Percentiles rank a stretch among this genome's conserved stretches.
These are phyloP conservation scores for Colletotrichum paranaense DNA, from an alignment of 2,329 filamentous ascomycete species.

Conservation along the genomic window DNA sequence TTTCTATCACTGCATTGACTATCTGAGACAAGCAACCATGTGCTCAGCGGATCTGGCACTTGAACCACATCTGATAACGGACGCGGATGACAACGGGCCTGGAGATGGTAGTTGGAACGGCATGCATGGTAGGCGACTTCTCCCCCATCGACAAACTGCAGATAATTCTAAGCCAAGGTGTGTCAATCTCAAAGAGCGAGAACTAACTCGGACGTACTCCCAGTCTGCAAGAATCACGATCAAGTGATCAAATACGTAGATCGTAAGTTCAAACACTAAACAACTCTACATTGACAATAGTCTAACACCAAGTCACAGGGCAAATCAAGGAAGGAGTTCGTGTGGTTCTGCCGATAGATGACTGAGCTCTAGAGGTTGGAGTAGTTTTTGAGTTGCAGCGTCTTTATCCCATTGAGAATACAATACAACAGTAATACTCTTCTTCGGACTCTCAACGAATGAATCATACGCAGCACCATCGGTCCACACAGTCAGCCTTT, in stretches of 20 bases:
- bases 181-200: neutral
- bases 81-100: constrained; percentile 50
- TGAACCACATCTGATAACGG: constrained; percentile 50
- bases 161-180: neutral
- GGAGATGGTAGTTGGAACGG: constrained; percentile 53
- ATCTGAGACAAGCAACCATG: constrained; percentile 53
- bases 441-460: neutral
- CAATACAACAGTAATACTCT: neutral
- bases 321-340: constrained; percentile 40
- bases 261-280: constrained; percentile 28
- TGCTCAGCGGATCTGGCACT: constrained; percentile 50
- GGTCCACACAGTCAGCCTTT: neutral
- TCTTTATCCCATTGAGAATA: neutral
- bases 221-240: constrained; percentile 52
- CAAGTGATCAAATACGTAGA: constrained; percentile 51
- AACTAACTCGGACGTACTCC: neutral
- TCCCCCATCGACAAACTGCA: neutral
- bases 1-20: constrained; percentile 55
- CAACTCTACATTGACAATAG: neutral
- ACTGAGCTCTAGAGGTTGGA: neutral
- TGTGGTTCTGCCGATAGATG: constrained; percentile 40
- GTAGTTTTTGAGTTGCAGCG: neutral
- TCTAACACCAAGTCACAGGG: constrained; percentile 16
- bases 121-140: constrained; percentile 47
- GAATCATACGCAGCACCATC: neutral